A percentile compares a stretch with the other conserved stretches of the same genome.
phyloP scores from a whole-genome alignment of 2,329 filamentous ascomycete genomes.

The Fusarium dimerum region DNA sequence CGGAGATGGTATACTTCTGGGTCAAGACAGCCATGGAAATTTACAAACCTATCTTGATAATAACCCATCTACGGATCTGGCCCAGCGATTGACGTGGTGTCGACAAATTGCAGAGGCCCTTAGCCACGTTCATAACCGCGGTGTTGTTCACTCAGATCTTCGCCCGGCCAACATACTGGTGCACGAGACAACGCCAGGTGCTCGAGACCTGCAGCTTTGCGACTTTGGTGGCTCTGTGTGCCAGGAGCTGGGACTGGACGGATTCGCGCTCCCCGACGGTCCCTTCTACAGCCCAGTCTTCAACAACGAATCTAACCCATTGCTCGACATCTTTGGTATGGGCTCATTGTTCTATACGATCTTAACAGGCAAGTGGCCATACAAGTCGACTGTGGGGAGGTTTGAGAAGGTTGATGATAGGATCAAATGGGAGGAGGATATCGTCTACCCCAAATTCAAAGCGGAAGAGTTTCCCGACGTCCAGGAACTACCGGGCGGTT shows the following conservation, averaged over 20 bases:
- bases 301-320: no score
- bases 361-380: no score
- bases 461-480: no score
- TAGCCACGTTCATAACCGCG: constrained; percentile 29
- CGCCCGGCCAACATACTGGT: constrained; percentile 34
- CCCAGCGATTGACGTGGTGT: constrained; percentile 26
- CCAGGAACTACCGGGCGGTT: no score
- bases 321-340: no score
- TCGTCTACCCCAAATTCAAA: no score
- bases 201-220: constrained; percentile 33
- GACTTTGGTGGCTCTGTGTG: constrained; percentile 36
- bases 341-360: no score
- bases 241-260: constrained; percentile 30
- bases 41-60: constrained; percentile 14
- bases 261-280: constrained; percentile 27
- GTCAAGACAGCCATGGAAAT: no score
- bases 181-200: constrained; percentile 21
- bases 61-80: constrained; percentile 2
- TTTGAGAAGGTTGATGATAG: no score
- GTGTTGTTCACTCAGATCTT: constrained; percentile 37
- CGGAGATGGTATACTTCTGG: not conserved
- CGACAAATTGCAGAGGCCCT: constrained; percentile 32
- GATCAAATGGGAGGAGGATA: no score
- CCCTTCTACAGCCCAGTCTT: constrained; percentile 12
- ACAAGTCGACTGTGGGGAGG: no score